A percentile compares a stretch with the other conserved stretches of the same genome.
Conservation (phyloP, 345 rosid species). For the Capsella bursapastoris region DNA sequence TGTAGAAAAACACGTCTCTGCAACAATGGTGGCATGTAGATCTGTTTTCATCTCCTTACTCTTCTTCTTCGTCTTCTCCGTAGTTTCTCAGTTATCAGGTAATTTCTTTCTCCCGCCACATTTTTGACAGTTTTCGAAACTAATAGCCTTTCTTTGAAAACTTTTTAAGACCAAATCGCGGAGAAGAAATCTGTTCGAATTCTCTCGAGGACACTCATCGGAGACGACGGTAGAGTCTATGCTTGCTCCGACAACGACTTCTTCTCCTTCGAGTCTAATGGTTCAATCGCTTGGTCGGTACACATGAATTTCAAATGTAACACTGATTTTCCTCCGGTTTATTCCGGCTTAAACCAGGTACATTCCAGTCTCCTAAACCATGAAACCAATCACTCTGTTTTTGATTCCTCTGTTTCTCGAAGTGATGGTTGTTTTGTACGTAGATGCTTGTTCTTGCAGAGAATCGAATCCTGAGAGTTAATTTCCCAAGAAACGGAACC, state of each 20-base stretch:
- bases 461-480: constrained; percentile 62
- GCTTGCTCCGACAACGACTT: constrained; percentile 66
- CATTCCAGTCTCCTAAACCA: not conserved
- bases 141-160: not conserved
- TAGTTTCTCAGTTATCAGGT: constrained; percentile 33
- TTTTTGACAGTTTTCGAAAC: not conserved
- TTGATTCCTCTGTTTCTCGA: constrained; percentile 6
- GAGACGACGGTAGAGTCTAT: constrained; percentile 70
- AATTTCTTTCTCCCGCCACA: not conserved
- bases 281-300: constrained; percentile 76
- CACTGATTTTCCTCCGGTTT: constrained; percentile 56
- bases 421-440: constrained; percentile 15
- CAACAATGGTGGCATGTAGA: constrained; percentile 14
- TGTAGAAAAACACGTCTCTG: not conserved
- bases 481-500: constrained; percentile 48
- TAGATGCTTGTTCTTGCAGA: constrained; percentile 84
- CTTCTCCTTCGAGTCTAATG: constrained; percentile 74
- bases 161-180: constrained; percentile 42
- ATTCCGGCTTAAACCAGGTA: constrained; percentile 68
- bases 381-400: not conserved
- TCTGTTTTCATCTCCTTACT: not conserved
- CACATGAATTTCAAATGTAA: constrained; percentile 69
- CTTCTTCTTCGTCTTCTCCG: constrained; percentile 25
- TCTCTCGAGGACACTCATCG: constrained; percentile 72
- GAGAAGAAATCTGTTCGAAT: constrained; percentile 37